phyloP scores from a whole-genome alignment of 805 yeast genomes.

The Myxozyma sirexii region DNA sequence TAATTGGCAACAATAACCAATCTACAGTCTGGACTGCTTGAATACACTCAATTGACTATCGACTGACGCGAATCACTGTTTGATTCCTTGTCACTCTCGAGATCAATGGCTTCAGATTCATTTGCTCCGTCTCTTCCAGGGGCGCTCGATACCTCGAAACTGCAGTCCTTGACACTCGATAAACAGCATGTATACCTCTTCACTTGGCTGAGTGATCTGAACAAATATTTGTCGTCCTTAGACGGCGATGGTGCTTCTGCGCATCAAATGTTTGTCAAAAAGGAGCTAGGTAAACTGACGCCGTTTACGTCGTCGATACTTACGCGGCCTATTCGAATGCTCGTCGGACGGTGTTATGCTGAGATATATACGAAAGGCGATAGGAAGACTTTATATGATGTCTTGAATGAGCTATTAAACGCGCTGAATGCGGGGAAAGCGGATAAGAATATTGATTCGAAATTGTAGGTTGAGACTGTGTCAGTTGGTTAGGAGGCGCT shows the following conservation, averaged over 20 bases:
- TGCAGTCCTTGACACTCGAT: slow-evolving; percentile 21
- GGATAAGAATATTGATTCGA: slow-evolving; percentile 39
- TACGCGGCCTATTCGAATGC: slow-evolving; percentile 22
- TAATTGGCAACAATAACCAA: no score
- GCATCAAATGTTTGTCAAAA: slow-evolving; percentile 34
- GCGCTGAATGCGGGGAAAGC: slow-evolving; percentile 36
- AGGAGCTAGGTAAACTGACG: slow-evolving; percentile 24
- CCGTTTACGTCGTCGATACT: slow-evolving; percentile 20
- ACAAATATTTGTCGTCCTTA: slow-evolving; percentile 16
- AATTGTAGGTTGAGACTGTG: slow-evolving; percentile 36
- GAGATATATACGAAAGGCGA: slow-evolving; percentile 29
- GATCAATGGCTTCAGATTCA: background rate
- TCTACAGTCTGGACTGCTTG: no score
- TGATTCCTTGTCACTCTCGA: background rate
- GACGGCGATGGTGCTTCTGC: slow-evolving; percentile 32
- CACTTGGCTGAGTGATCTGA: slow-evolving; percentile 30
- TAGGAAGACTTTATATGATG: slow-evolving; percentile 37
- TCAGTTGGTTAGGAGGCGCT: background rate
- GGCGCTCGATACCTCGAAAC: slow-evolving; percentile 16
- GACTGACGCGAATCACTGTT: no score
- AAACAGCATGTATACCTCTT: slow-evolving; percentile 30
- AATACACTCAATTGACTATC: no score
- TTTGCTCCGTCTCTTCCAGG: slow-evolving; percentile 16
- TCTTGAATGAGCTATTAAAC: slow-evolving; percentile 35
- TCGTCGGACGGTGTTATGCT: slow-evolving; percentile 31